Base-by-base conservation (phyloP, 2,329 filamentous ascomycete species). In the Colletotrichum paranaense region DNA sequence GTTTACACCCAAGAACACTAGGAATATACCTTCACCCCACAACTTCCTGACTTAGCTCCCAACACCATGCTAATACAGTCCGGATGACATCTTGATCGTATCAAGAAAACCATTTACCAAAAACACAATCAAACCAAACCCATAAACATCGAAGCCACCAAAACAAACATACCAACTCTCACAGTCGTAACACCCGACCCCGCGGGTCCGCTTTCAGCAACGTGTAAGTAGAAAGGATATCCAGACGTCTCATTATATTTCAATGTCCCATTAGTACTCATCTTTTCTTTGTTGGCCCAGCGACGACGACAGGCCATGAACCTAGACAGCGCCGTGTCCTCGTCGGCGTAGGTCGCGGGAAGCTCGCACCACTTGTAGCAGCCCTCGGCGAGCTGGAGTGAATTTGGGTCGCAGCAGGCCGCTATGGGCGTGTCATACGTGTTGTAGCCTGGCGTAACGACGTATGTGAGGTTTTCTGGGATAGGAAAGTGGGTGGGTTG, bases 361-460 rank as follows among this genome's bases (percentile, higher is more conserved):
- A 64, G 28, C 49, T 64, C 28, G 30, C 62, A 64, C 62, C 62
- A 64, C 28, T 64, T 49, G 49, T 28, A 64, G 62, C 62, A 64
- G 49, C 46, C 14, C 5, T 56, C 30, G 22, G 24, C n/a, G 30
- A 64, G 22, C 4, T 42, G 28, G 6, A 64, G 30, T 4, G 62
- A 49, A 8, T 64, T 55, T 6, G 62, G 62, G 6, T 6, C 12
- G 49, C 62, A 64, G 49, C 62, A 64, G 30, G 49, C 49, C 2
- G n/a, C 49, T 49, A 64, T 64, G 19, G 49, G 8, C 7, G 28
- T 12, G 9, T 24, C 28, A 3, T 16, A 32, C 11, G 26, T 22
- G 62, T 64, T 65, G 52, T 32, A n/a, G 14, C 62, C 62, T 4
- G 24, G 62, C 30, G 55, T 65, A 14, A 7, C 49, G 32, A 22